phyloP scores from a whole-genome alignment of 2,329 filamentous ascomycete genomes.

The Aspergillus neotritici region DNA sequence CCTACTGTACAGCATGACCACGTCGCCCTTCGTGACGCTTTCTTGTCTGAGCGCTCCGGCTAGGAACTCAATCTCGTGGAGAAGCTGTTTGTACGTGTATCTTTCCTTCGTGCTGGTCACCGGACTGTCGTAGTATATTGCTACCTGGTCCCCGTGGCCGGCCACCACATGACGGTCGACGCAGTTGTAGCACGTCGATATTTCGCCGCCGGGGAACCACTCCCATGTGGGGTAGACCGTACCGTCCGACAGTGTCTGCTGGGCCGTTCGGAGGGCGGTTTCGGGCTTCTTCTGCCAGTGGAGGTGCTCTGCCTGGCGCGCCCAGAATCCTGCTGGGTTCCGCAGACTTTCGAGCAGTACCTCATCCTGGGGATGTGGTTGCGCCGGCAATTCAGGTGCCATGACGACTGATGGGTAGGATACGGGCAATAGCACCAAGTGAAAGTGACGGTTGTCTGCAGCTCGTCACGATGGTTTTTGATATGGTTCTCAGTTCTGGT shows the following conservation, averaged over 20 bases:
- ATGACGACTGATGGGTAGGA: constrained; percentile 1
- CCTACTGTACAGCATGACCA: constrained; percentile 72
- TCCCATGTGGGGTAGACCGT: constrained; percentile 85
- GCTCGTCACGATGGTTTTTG: constrained; percentile 2
- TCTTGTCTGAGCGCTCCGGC: constrained; percentile 82
- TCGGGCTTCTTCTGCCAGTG: constrained; percentile 59
- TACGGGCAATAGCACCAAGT: not conserved
- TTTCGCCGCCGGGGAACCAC: constrained; percentile 84
- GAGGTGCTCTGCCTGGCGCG: constrained; percentile 69
- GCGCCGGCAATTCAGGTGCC: not conserved
- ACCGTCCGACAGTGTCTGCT: constrained; percentile 42
- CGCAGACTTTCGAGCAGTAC: constrained; percentile 59
- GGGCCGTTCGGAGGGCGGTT: not conserved
- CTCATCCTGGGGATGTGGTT: constrained; percentile 2
- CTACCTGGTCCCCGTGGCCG: constrained; percentile 70
- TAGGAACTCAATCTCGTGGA: constrained; percentile 76
- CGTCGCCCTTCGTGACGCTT: constrained; percentile 92
- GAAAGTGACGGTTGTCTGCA: constrained; percentile 1
- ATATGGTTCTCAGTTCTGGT: constrained; percentile 1
- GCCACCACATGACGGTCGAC: constrained; percentile 88
- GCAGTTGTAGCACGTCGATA: constrained; percentile 94
- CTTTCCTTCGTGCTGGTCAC: constrained; percentile 75
- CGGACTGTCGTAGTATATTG: constrained; percentile 95
- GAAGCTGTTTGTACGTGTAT: constrained; percentile 82
- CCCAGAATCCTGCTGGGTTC: constrained; percentile 84